Evolutionary conservation across 345 rosid species (phyloP).

Genomic region (Gossypium arboreum): DNA sequence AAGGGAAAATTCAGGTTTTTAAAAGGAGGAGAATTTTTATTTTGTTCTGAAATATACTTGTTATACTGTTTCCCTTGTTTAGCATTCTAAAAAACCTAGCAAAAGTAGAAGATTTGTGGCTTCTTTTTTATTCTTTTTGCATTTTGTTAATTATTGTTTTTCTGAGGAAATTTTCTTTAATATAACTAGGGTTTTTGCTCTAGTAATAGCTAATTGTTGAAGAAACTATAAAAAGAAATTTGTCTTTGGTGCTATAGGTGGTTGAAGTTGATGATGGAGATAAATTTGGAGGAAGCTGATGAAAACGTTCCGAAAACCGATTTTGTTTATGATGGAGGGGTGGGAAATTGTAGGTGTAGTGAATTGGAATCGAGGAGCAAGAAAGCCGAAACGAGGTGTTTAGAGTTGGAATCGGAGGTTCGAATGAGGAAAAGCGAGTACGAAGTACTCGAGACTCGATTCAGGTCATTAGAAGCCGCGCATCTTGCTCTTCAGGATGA

Average conservation of each 20-base stretch:
- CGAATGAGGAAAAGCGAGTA: slow-evolving; percentile 26
- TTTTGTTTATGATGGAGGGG: slow-evolving; percentile 1
- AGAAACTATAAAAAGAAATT: neutral
- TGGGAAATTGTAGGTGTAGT: slow-evolving; percentile 15
- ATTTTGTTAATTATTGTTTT: neutral
- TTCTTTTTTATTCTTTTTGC: no score
- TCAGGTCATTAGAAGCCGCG: slow-evolving; percentile 33
- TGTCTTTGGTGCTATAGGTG: neutral
- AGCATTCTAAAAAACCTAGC: neutral
- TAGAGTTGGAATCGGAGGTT: slow-evolving; percentile 42
- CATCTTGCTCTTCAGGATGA: slow-evolving; percentile 32
- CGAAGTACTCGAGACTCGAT: slow-evolving; percentile 32
- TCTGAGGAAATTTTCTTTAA: neutral
- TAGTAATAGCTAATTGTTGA: neutral
- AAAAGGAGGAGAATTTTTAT: neutral
- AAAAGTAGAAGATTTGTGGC: neutral
- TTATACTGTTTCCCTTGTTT: neutral
- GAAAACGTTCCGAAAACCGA: slow-evolving; percentile 11
- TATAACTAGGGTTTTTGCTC: neutral
- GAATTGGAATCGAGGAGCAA: slow-evolving; percentile 28
- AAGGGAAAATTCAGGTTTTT: neutral
- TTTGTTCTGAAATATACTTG: neutral
- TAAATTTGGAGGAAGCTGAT: slow-evolving; percentile 9
- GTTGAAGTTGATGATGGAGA: slow-evolving; percentile 4
- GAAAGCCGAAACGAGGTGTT: slow-evolving; percentile 38